Conservation (phyloP, 345 rosid genomes). For the Rhizophora apiculata region DNA sequence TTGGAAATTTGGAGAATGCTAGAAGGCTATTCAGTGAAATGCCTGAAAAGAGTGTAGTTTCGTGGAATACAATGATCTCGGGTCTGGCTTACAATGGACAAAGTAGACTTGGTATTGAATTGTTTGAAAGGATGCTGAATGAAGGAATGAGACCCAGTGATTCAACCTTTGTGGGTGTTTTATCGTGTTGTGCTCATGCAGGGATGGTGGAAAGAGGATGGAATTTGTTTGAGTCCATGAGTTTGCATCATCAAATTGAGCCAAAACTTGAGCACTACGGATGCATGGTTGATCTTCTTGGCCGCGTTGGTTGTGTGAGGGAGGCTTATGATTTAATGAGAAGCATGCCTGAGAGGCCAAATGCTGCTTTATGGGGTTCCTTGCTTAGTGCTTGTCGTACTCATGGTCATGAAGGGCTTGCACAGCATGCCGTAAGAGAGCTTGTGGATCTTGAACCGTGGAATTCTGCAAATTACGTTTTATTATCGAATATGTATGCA, state of each 20-base stretch:
- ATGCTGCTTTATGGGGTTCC: conserved; percentile 65
- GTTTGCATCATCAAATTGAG: conserved; percentile 30
- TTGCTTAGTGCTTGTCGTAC: conserved; percentile 65
- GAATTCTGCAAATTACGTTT: conserved; percentile 70
- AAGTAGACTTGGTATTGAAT: conserved; percentile 47
- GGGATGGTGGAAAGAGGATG: conserved; percentile 51
- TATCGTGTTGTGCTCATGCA: conserved; percentile 65
- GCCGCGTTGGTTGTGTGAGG: conserved; percentile 47
- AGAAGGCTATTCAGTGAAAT: conserved; percentile 38
- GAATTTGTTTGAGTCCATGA: conserved; percentile 51
- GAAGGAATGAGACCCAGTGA: conserved; percentile 45
- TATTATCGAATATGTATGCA: conserved; percentile 65
- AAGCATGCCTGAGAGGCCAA: conserved; percentile 42
- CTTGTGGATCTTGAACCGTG: conserved; percentile 50
- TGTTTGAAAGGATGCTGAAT: conserved; percentile 54
- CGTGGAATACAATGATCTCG: conserved; percentile 69
- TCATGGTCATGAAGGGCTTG: conserved; percentile 56
- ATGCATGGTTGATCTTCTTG: conserved; percentile 67
- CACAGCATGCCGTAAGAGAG: conserved; percentile 54
- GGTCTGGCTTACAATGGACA: conserved; percentile 61
- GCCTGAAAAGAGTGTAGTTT: conserved; percentile 46
- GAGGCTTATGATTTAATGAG: conserved; percentile 63
- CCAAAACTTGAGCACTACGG: conserved; percentile 67
- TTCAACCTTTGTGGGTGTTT: conserved; percentile 46
- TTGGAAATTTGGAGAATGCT: conserved; percentile 54